phyloP scores from a whole-genome alignment of 2,329 filamentous ascomycete genomes.

The Talaromyces sp. region DNA sequence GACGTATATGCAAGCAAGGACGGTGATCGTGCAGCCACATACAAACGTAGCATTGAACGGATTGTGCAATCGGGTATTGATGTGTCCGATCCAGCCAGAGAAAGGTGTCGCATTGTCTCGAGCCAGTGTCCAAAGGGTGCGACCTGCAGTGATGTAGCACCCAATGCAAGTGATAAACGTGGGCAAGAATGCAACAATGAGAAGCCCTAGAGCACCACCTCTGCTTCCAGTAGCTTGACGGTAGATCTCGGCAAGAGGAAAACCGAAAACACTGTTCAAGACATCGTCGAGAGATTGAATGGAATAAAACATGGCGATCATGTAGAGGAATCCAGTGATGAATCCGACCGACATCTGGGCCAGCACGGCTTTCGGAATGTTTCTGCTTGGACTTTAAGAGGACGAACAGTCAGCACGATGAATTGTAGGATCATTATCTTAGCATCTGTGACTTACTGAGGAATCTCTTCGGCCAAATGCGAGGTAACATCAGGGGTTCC shows the following conservation, averaged over 20 bases:
- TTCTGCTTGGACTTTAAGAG: conserved; percentile 34
- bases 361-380: conserved; percentile 51
- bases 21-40: conserved; percentile 51
- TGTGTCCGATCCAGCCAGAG: conserved; percentile 50
- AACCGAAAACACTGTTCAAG: conserved; percentile 38
- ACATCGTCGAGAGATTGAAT: conserved; percentile 46
- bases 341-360: conserved; percentile 50
- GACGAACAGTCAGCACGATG: background rate
- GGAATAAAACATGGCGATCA: conserved; percentile 52
- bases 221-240: conserved; percentile 46
- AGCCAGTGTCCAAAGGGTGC: conserved; percentile 58
- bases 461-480: conserved; percentile 65
- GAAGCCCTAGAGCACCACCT: conserved; percentile 55
- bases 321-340: conserved; percentile 47
- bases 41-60: conserved; percentile 59
- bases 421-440: background rate
- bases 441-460: conserved; percentile 27
- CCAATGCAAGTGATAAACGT: conserved; percentile 54
- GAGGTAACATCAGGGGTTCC: conserved; percentile 64
- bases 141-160: conserved; percentile 59
- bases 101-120: conserved; percentile 62
- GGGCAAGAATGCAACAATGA: conserved; percentile 57
- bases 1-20: conserved; percentile 56
- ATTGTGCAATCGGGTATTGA: conserved; percentile 55
- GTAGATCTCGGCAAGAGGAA: conserved; percentile 50